Evolutionary conservation across 495 filamentous ascomycete species (phyloP).

Genomic region (Aspergillus diversus): DNA sequence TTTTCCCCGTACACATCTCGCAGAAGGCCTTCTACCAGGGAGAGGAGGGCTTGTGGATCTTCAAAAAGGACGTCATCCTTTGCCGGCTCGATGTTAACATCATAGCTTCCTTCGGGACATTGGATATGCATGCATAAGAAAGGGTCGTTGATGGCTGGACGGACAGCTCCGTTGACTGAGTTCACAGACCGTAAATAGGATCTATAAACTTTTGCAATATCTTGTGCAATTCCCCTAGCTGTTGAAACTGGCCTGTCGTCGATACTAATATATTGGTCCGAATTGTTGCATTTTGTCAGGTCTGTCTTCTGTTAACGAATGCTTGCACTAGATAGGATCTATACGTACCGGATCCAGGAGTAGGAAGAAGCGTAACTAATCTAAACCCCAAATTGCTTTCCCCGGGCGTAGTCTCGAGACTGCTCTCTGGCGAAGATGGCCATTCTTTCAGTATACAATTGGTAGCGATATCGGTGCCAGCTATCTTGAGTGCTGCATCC

Average conservation of each 20-base stretch:
- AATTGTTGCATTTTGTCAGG: constrained; percentile 54
- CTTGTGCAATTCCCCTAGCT: constrained; percentile 64
- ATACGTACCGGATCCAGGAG: constrained; percentile 44
- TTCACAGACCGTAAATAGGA: constrained; percentile 50
- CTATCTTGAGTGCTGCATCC: constrained; percentile 71
- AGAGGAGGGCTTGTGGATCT: constrained; percentile 57
- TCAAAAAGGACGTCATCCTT: constrained; percentile 89
- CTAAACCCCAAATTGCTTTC: constrained; percentile 30
- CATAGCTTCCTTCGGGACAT: constrained; percentile 75
- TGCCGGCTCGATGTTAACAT: constrained; percentile 85
- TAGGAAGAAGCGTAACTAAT: constrained; percentile 65
- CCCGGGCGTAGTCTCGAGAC: neutral
- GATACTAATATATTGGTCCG: constrained; percentile 71
- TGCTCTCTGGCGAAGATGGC: constrained; percentile 12
- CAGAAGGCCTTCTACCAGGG: constrained; percentile 59
- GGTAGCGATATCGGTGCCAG: constrained; percentile 66
- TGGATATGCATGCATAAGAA: constrained; percentile 75
- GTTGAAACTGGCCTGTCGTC: constrained; percentile 77
- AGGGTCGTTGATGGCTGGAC: constrained; percentile 53
- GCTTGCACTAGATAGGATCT: neutral
- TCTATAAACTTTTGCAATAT: constrained; percentile 66
- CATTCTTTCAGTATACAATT: constrained; percentile 51
- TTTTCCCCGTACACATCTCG: constrained; percentile 53
- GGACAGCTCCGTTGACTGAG: constrained; percentile 23
- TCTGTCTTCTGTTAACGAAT: constrained; percentile 37